Percentiles rank a stretch among this genome's conserved stretches.
Evolutionary conservation across 1,284 basidiomycete genomes (phyloP).

Genomic region (Gomphus bonarii): DNA sequence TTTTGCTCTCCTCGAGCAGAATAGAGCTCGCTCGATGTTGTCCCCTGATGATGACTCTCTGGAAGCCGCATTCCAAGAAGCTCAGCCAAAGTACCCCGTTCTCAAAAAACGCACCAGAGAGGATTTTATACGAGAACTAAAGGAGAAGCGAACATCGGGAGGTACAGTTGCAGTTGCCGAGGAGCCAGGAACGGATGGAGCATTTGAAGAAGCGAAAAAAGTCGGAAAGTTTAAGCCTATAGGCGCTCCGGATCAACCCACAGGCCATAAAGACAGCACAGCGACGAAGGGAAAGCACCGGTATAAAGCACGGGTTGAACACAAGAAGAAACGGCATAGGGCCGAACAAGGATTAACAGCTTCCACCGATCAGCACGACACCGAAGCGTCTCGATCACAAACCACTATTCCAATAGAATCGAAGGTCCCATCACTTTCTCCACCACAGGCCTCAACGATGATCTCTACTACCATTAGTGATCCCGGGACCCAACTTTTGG

Average conservation of each 20-base stretch:
- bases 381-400: background rate
- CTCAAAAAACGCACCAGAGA: constrained; percentile 61
- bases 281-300: constrained; percentile 45
- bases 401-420: background rate
- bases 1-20: constrained; percentile 74
- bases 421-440: background rate
- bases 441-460: background rate
- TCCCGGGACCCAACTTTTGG: background rate
- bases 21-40: constrained; percentile 53
- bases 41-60: constrained; percentile 64
- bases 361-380: background rate
- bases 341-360: constrained; percentile 15
- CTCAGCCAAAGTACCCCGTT: constrained; percentile 17
- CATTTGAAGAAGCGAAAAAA: constrained; percentile 43
- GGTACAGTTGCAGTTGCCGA: constrained; percentile 12
- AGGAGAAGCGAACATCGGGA: constrained; percentile 42
- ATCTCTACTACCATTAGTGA: too few species aligned
- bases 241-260: constrained; percentile 53
- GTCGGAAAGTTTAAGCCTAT: constrained; percentile 73
- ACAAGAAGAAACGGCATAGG: constrained; percentile 36
- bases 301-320: constrained; percentile 23
- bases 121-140: constrained; percentile 64
- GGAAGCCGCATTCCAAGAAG: constrained; percentile 57
- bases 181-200: constrained; percentile 10
- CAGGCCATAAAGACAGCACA: constrained; percentile 27